phyloP scores from a whole-genome alignment of 2,329 filamentous ascomycete species.

The Hymenoscyphus occultus region DNA sequence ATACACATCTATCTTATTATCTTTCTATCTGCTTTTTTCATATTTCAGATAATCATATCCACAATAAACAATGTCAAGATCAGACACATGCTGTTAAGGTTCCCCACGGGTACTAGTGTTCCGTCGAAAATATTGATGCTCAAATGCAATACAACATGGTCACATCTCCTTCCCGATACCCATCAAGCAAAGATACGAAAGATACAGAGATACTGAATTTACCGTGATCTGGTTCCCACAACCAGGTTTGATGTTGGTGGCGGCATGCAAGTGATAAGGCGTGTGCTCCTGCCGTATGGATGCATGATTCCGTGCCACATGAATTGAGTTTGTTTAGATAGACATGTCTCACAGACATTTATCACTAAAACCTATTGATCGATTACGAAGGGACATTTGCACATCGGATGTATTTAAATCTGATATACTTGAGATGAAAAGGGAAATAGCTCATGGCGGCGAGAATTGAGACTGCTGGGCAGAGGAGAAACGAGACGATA shows the following conservation, averaged over 20 bases:
- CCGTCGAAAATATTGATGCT: no score
- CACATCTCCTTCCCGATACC: neutral
- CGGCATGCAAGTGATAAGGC: neutral
- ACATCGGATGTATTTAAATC: neutral
- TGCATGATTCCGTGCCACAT: neutral
- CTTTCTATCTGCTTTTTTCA: no score
- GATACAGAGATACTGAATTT: neutral
- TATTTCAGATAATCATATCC: no score
- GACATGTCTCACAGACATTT: no score
- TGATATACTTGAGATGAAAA: neutral
- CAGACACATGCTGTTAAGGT: no score
- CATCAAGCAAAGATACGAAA: neutral
- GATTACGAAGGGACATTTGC: no score
- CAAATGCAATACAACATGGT: no score
- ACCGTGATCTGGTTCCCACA: neutral
- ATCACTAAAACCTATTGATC: no score
- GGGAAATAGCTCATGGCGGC: neutral
- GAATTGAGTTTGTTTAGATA: neutral
- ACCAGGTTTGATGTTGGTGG: neutral
- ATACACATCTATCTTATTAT: no score
- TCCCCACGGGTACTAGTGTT: no score
- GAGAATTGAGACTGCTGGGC: neutral
- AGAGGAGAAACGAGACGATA: neutral
- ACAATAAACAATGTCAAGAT: no score
- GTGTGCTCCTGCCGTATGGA: neutral